Conservation (phyloP, 2,329 filamentous ascomycete species). For the Cylindrodendrum hubeiense region DNA sequence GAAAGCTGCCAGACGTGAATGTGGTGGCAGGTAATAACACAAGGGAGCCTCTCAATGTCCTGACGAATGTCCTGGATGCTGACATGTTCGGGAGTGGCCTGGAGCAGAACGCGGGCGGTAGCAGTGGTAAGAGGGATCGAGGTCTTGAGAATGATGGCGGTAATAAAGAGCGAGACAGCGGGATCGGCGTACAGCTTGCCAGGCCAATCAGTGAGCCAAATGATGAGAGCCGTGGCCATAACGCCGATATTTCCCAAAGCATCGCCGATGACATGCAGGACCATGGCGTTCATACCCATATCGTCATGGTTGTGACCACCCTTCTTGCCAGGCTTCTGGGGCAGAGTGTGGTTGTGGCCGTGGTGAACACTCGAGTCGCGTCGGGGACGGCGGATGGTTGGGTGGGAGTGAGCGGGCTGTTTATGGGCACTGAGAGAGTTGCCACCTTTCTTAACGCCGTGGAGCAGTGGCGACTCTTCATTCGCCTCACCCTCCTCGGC, state of each 20-base stretch:
- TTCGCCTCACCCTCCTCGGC: constrained; percentile 58
- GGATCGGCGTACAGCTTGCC: constrained; percentile 93
- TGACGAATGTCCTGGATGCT: constrained; percentile 90
- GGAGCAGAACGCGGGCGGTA: constrained; percentile 88
- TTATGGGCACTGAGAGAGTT: constrained; percentile 42
- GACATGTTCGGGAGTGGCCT: constrained; percentile 92
- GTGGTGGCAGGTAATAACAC: constrained; percentile 92
- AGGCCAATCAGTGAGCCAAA: constrained; percentile 88
- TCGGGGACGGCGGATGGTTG: constrained; percentile 47
- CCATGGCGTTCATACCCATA: constrained; percentile 93
- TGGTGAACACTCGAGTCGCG: constrained; percentile 71
- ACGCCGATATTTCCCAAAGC: constrained; percentile 89
- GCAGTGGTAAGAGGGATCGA: constrained; percentile 84
- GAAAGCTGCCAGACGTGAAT: constrained; percentile 98
- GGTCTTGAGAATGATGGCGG: constrained; percentile 79
- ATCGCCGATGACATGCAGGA: constrained; percentile 83
- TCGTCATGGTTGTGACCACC: constrained; percentile 85
- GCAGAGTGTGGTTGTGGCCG: constrained; percentile 85
- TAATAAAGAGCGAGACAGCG: constrained; percentile 93
- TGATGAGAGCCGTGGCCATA: constrained; percentile 84
- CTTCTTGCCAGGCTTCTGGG: constrained; percentile 70
- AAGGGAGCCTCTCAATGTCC: constrained; percentile 87
- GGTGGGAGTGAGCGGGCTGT: constrained; percentile 36
- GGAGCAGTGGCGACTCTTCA: constrained; percentile 63
- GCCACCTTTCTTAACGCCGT: constrained; percentile 49